Conservation (phyloP, 495 filamentous ascomycete genomes). For the Xylaria nigripes region DNA sequence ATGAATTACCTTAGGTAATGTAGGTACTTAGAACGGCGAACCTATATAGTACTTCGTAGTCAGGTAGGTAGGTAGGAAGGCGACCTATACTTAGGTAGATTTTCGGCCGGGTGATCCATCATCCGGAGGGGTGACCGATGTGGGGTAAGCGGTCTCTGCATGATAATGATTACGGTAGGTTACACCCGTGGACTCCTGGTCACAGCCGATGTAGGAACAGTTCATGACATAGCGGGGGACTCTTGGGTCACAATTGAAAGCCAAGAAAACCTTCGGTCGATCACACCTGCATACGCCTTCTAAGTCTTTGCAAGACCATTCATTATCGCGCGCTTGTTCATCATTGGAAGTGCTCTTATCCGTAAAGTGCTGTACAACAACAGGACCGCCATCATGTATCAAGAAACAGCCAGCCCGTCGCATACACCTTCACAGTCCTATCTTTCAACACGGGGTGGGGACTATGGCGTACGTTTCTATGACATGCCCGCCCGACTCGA, state of each 20-base stretch:
- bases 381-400: slow-evolving; percentile 4
- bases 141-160: too few relatives aligned
- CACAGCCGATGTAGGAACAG: too few relatives aligned
- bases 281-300: too few relatives aligned
- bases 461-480: slow-evolving; percentile 56
- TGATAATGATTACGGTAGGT: too few relatives aligned
- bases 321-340: not conserved
- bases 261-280: not conserved
- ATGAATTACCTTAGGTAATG: too few relatives aligned
- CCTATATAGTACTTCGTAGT: too few relatives aligned
- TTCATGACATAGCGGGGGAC: too few relatives aligned
- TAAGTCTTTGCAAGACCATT: too few relatives aligned
- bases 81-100: not conserved
- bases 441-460: slow-evolving; percentile 71
- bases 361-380: not conserved
- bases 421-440: slow-evolving; percentile 67
- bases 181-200: too few relatives aligned
- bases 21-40: too few relatives aligned
- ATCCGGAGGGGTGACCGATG: slow-evolving; percentile 11
- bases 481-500: not conserved
- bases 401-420: slow-evolving; percentile 18
- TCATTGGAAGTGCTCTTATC: not conserved
- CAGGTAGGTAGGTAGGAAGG: too few relatives aligned
- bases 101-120: slow-evolving; percentile 1
- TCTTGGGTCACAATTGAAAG: too few relatives aligned